Conservation (phyloP, 768 basidiomycete species). For the Polyporus arcularius region DNA sequence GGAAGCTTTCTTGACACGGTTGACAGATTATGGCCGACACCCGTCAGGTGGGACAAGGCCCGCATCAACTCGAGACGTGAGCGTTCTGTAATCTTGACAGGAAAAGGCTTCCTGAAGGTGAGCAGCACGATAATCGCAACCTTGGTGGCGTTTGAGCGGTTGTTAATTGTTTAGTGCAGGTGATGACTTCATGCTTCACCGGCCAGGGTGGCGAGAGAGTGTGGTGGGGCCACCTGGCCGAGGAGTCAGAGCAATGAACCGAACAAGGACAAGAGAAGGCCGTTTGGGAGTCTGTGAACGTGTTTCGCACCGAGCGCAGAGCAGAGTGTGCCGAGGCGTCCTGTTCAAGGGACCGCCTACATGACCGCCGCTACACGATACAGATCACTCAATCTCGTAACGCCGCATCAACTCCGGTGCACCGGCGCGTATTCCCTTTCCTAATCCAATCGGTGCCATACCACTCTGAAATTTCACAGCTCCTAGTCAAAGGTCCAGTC, state of each 20-base stretch:
- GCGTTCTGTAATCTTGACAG: background rate
- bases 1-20: too few species aligned
- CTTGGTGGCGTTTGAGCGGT: constrained; percentile 6
- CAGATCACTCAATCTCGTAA: background rate
- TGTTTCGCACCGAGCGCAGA: too few species aligned
- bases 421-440: background rate
- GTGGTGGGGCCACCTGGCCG: background rate
- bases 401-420: constrained; percentile 5
- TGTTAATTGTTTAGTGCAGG: background rate
- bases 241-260: too few species aligned
- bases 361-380: background rate
- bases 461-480: background rate
- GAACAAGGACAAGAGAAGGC: too few species aligned
- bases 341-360: background rate
- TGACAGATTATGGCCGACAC: too few species aligned
- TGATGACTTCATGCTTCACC: background rate
- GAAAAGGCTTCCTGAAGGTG: background rate
- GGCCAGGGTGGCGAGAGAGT: background rate
- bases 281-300: too few species aligned
- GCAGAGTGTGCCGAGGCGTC: background rate
- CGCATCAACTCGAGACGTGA: too few species aligned
- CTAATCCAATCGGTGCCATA: background rate
- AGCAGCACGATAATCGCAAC: background rate
- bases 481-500: background rate
- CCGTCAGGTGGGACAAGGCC: too few species aligned